Percentiles rank a stretch among this genome's conserved stretches.
Conservation (phyloP, 208 protist species). For the Trypanosoma platydactyli region DNA sequence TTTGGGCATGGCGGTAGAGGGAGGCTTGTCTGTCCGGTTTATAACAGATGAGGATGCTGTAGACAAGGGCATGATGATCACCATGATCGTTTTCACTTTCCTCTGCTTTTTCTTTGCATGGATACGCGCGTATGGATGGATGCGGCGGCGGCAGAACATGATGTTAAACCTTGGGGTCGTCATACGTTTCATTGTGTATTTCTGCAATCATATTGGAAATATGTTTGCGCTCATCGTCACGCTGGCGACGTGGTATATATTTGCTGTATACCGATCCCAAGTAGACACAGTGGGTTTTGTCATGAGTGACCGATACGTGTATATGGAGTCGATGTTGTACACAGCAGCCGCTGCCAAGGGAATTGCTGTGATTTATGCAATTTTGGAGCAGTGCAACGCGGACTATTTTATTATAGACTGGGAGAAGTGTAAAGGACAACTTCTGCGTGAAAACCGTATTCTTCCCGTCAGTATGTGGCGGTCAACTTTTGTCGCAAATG, state of each 20-base stretch:
- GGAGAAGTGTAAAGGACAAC: constrained; percentile 82
- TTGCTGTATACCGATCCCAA: constrained; percentile 65
- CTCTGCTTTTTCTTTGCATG: constrained; percentile 65
- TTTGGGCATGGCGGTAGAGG: constrained; percentile 15
- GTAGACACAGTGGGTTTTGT: constrained; percentile 33
- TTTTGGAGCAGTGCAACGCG: constrained; percentile 86
- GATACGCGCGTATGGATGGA: constrained; percentile 79
- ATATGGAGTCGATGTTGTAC: constrained; percentile 73
- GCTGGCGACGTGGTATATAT: constrained; percentile 71
- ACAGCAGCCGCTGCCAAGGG: constrained; percentile 48
- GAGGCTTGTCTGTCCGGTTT: constrained; percentile 38
- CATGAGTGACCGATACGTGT: constrained; percentile 41
- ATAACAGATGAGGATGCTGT: constrained; percentile 34
- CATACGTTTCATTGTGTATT: constrained; percentile 71
- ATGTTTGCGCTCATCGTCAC: constrained; percentile 54
- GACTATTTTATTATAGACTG: constrained; percentile 91
- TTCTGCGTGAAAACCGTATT: constrained; percentile 83
- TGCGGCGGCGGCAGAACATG: constrained; percentile 76
- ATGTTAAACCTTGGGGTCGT: constrained; percentile 49
- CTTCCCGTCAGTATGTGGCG: constrained; percentile 89
- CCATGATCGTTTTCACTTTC: constrained; percentile 52
- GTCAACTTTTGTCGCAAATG: constrained; percentile 79
- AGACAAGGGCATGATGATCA: constrained; percentile 44
- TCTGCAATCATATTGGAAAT: constrained; percentile 74
- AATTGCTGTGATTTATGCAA: constrained; percentile 60